phyloP scores from a whole-genome alignment of 495 filamentous ascomycete genomes.

The Immersiella caudata region DNA sequence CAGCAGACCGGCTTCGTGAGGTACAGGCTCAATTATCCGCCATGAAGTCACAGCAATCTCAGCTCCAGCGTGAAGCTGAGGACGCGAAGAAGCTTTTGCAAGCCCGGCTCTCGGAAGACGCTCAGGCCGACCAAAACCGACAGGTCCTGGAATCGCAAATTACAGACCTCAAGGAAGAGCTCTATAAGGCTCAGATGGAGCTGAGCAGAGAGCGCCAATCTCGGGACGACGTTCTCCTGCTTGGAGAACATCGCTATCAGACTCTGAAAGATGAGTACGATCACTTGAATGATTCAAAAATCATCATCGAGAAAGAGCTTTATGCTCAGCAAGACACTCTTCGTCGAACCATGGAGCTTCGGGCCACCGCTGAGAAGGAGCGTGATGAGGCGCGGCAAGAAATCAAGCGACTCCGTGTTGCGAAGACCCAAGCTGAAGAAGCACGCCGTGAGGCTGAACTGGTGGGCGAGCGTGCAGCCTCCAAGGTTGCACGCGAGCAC shows the following conservation, averaged over 20 bases:
- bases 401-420: conserved; percentile 77
- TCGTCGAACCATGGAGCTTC: conserved; percentile 81
- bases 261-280: conserved; percentile 83
- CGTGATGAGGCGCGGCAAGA: conserved; percentile 88
- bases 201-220: conserved; percentile 91
- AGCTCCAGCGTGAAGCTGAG: conserved; percentile 83
- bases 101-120: conserved; percentile 85
- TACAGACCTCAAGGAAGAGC: conserved; percentile 78
- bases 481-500: conserved; percentile 77
- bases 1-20: conserved; percentile 76
- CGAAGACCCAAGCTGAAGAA: conserved; percentile 81
- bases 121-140: conserved; percentile 79
- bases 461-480: conserved; percentile 76
- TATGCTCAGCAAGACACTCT: conserved; percentile 96
- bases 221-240: conserved; percentile 91
- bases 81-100: conserved; percentile 87
- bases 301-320: conserved; percentile 97
- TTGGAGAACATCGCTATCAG: conserved; percentile 84
- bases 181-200: conserved; percentile 84
- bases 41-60: conserved; percentile 77
- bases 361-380: conserved; percentile 75
- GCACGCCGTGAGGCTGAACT: conserved; percentile 81
- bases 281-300: conserved; percentile 90
- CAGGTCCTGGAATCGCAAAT: conserved; percentile 87
- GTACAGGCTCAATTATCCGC: conserved; percentile 86